Conservation (phyloP, 306 rosid species). For the Casuarina cunninghamiana region DNA sequence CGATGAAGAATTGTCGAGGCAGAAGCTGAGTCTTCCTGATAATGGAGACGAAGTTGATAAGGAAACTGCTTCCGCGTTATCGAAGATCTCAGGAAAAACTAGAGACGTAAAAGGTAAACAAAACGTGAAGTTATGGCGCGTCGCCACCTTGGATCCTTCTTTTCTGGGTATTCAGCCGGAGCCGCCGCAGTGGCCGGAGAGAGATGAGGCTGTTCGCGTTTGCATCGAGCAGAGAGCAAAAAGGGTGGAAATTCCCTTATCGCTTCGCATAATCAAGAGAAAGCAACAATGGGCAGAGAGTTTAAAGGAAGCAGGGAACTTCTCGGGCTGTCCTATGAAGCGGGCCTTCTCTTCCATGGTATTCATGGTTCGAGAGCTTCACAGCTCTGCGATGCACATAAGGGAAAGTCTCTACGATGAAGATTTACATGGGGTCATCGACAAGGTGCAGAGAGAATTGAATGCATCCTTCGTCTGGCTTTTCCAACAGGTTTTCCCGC, state of each 20-base stretch:
- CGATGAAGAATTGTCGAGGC: constrained; percentile 27
- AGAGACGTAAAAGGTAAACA: constrained; percentile 2
- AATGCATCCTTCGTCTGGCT: constrained; percentile 74
- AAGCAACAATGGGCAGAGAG: constrained; percentile 44
- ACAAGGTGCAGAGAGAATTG: constrained; percentile 53
- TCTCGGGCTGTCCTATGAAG: constrained; percentile 45
- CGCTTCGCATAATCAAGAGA: constrained; percentile 64
- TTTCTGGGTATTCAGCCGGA: constrained; percentile 53
- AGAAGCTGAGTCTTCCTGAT: constrained; percentile 12
- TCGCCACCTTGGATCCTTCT: constrained; percentile 44
- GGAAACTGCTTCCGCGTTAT: constrained; percentile 20
- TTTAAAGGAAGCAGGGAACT: constrained; percentile 31
- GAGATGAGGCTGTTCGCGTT: constrained; percentile 41
- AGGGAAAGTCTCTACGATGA: constrained; percentile 53
- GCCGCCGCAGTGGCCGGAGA: constrained; percentile 66
- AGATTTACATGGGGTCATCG: constrained; percentile 50
- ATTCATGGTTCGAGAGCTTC: constrained; percentile 61
- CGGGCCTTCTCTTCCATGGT: constrained; percentile 62
- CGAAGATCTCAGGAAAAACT: constrained; percentile 13
- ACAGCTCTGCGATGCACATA: constrained; percentile 52
- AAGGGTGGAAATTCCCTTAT: constrained; percentile 52
- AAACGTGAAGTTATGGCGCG: not conserved
- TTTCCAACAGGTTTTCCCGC: constrained; percentile 67
- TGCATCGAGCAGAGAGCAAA: constrained; percentile 48
- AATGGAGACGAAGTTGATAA: constrained; percentile 15